Percentiles rank a stretch among this genome's conserved stretches.
Evolutionary conservation across 2,329 filamentous ascomycete species (phyloP).

Genomic region (Fusarium sp.): DNA sequence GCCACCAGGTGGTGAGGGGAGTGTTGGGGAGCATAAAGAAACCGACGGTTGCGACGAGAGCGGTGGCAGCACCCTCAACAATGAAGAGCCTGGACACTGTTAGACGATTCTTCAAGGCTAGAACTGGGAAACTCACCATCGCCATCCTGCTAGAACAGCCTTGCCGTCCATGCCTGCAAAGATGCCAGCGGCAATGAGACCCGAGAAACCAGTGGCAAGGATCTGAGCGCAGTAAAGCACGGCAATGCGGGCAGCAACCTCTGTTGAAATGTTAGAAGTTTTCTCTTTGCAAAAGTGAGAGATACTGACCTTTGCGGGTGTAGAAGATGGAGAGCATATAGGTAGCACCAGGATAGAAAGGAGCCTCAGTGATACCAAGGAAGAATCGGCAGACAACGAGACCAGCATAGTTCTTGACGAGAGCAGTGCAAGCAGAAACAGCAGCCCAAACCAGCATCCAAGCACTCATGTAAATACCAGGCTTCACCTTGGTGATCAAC

Average conservation of each 20-base stretch:
- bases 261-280: slow-evolving; percentile 57
- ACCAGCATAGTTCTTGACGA: slow-evolving; percentile 50
- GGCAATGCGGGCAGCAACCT: slow-evolving; percentile 70
- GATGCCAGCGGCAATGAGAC: slow-evolving; percentile 70
- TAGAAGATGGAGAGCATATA: slow-evolving; percentile 51
- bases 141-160: slow-evolving; percentile 69
- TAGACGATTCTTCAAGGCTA: background rate
- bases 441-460: slow-evolving; percentile 57
- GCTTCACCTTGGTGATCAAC: slow-evolving; percentile 55
- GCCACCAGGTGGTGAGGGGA: slow-evolving; percentile 56
- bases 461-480: slow-evolving; percentile 55
- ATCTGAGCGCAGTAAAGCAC: slow-evolving; percentile 70
- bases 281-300: accelerated
- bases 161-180: slow-evolving; percentile 55
- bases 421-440: slow-evolving; percentile 52
- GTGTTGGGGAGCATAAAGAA: slow-evolving; percentile 51
- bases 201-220: slow-evolving; percentile 75
- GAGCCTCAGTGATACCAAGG: slow-evolving; percentile 54
- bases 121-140: slow-evolving; percentile 55
- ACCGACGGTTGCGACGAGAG: slow-evolving; percentile 44
- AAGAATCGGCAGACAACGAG: slow-evolving; percentile 53
- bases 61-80: slow-evolving; percentile 66
- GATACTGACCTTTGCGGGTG: slow-evolving; percentile 44
- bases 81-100: slow-evolving; percentile 42
- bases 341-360: slow-evolving; percentile 54